These are phyloP conservation scores for Calonectria pseudoreteaudii DNA, from an alignment of 2,329 filamentous ascomycete species.

Conservation along the genomic window DNA sequence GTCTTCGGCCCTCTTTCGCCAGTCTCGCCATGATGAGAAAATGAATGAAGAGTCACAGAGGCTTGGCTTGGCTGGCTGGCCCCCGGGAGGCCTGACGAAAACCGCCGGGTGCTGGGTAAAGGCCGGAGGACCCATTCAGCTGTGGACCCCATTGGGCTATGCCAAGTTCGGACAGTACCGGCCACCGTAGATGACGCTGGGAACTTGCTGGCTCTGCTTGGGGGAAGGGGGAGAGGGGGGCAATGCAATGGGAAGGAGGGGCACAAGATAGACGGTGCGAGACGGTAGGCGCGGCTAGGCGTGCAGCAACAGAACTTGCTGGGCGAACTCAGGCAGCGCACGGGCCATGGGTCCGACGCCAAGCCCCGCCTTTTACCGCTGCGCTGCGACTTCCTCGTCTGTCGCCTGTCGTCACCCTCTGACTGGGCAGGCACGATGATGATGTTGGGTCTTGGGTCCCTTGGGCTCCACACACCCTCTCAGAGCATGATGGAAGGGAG, in stretches of 20 bases:
- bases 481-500: not conserved
- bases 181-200: slow-evolving; percentile 19
- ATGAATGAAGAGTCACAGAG: not conserved
- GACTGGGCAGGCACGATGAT: slow-evolving; percentile 30
- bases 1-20: not conserved
- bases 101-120: slow-evolving; percentile 2
- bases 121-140: slow-evolving; percentile 1
- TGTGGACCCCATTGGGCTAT: slow-evolving; percentile 9
- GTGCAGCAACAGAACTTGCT: not conserved
- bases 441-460: slow-evolving; percentile 28
- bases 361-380: slow-evolving; percentile 9
- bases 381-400: slow-evolving; percentile 7
- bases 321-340: slow-evolving; percentile 9
- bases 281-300: slow-evolving; percentile 13
- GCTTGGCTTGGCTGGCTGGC: not conserved
- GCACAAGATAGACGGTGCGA: not conserved
- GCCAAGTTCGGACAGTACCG: slow-evolving; percentile 15
- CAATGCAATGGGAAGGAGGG: slow-evolving; percentile 2
- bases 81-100: slow-evolving; percentile 7
- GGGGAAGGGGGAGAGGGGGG: not conserved
- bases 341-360: slow-evolving; percentile 13
- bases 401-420: slow-evolving; percentile 12
- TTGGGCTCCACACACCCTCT: slow-evolving; percentile 14
- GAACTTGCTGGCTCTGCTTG: not conserved
- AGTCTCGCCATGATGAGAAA: not conserved